A percentile compares a stretch with the other conserved stretches of the same genome.
These are phyloP conservation scores for Arxiozyma slooffiae DNA, from an alignment of 1,139 yeast genomes.

Conservation along the genomic window DNA sequence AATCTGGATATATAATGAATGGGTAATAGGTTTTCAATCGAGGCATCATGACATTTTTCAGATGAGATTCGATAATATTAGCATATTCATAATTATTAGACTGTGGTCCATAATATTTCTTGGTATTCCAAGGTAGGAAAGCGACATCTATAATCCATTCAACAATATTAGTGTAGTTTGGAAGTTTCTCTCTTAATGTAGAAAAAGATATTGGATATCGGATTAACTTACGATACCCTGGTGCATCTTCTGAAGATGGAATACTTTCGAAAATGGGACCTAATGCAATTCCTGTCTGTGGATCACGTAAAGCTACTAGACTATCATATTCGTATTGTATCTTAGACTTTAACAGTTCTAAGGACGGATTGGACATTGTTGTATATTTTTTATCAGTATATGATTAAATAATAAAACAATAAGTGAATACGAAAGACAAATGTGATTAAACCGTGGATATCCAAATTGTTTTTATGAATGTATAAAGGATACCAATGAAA, in stretches of 20 bases:
- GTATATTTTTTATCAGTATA: neutral
- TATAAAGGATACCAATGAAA: neutral
- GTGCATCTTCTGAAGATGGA: constrained; percentile 48
- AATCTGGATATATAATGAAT: constrained; percentile 50
- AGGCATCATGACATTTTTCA: constrained; percentile 49
- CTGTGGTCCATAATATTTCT: constrained; percentile 64
- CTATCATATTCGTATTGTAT: constrained; percentile 4
- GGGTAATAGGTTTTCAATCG: constrained; percentile 35
- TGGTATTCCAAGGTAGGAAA: constrained; percentile 84
- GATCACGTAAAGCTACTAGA: constrained; percentile 38
- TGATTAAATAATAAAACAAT: neutral
- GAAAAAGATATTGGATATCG: constrained; percentile 65
- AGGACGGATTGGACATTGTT: neutral
- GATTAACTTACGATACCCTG: constrained; percentile 61
- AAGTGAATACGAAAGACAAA: neutral
- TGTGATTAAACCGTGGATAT: neutral
- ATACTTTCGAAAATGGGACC: constrained; percentile 43
- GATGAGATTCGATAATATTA: constrained; percentile 51
- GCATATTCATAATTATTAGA: constrained; percentile 67
- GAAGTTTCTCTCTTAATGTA: constrained; percentile 45
- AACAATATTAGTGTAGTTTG: constrained; percentile 49
- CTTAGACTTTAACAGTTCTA: neutral
- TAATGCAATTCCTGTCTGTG: constrained; percentile 35
- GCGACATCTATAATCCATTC: constrained; percentile 69
- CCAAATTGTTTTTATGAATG: neutral